Base-by-base conservation (phyloP, 129 eudicot species). In the Apium graveolens region DNA sequence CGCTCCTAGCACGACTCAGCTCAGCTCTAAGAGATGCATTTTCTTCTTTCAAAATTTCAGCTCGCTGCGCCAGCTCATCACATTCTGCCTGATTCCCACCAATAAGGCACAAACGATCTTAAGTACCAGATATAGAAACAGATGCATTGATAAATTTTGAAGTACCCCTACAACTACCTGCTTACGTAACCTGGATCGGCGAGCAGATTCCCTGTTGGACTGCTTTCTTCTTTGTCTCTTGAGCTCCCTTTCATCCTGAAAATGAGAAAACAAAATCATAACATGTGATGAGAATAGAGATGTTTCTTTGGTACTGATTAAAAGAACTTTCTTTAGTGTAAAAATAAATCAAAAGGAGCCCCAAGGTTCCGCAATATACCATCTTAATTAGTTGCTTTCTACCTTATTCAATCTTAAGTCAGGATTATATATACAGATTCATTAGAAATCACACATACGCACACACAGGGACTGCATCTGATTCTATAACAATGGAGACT, bases 141-240 rank as follows among this genome's bases (percentile, higher is more conserved):
- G 17, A 34, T 66, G 65, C 27, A 60, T 5, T n/a, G 29, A 38
- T 32, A 72, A 18, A 76, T 53, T n/a, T 45, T 78, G 24, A 74
- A 46, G 26, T 71, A 62, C 51, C 21, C 41, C 32, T n/a, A n/a
- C 13, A 57, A 16, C 53, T 78, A 86, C 98, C 96, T 94, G 98
- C 84, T 94, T 91, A 34, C 98, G 93, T 79, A 94, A 83, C 83
- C 98, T 91, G 48, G 98, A 94, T 51, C 98, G 82, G 18, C 98
- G 93, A 82, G 98, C 98, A 78, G 98, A 91, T 87, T 94, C 98
- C 85, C 97, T 86, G 86, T 94, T 94, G 8, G 98, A 91, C 80
- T 91, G 98, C 87, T 91, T 94, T 81, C 98, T 90, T 85, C 89
- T 89, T 86, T 94, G 97, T 77, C 92, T 85, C 82, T 94, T 94